phyloP scores from a whole-genome alignment of 306 rosid species.

The Medicago ruthenica region DNA sequence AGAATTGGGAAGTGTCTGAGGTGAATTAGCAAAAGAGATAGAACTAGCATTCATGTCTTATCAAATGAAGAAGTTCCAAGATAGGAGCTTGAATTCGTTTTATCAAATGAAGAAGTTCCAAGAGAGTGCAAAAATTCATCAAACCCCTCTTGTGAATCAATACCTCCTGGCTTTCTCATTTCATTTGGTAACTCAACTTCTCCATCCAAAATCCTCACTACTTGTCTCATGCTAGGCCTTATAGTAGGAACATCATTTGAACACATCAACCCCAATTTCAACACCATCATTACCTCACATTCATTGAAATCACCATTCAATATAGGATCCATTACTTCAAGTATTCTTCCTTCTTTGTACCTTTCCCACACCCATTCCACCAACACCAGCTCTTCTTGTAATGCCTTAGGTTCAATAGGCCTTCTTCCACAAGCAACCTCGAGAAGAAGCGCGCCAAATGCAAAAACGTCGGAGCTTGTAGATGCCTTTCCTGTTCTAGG shows the following conservation, averaged over 20 bases:
- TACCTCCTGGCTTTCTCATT: slow-evolving; percentile 47
- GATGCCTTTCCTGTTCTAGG: slow-evolving; percentile 81
- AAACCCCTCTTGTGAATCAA: slow-evolving; percentile 56
- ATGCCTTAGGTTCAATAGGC: slow-evolving; percentile 70
- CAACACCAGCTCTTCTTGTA: slow-evolving; percentile 63
- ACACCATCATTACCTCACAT: slow-evolving; percentile 54
- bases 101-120: slow-evolving; percentile 64
- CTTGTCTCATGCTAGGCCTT: slow-evolving; percentile 71
- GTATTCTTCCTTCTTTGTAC: slow-evolving; percentile 53
- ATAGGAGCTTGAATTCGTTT: slow-evolving; percentile 49
- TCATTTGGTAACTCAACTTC: slow-evolving; percentile 56
- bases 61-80: slow-evolving; percentile 18
- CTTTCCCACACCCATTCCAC: slow-evolving; percentile 84
- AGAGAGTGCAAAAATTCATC: slow-evolving; percentile 65
- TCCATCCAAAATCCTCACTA: slow-evolving; percentile 71
- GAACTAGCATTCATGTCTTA: slow-evolving; percentile 48
- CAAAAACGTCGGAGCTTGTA: slow-evolving; percentile 70
- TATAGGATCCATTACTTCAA: slow-evolving; percentile 63
- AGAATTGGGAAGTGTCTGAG: slow-evolving; percentile 48
- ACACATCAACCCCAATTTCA: slow-evolving; percentile 75
- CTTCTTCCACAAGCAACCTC: slow-evolving; percentile 77
- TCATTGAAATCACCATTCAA: slow-evolving; percentile 50
- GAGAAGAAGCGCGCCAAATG: slow-evolving; percentile 74
- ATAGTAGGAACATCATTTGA: slow-evolving; percentile 51
- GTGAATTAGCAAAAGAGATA: slow-evolving; percentile 49